Percentiles rank a stretch among this genome's conserved stretches.
Evolutionary conservation across 2,329 filamentous ascomycete species (phyloP).

Genomic region (Fusarium newnesense): DNA sequence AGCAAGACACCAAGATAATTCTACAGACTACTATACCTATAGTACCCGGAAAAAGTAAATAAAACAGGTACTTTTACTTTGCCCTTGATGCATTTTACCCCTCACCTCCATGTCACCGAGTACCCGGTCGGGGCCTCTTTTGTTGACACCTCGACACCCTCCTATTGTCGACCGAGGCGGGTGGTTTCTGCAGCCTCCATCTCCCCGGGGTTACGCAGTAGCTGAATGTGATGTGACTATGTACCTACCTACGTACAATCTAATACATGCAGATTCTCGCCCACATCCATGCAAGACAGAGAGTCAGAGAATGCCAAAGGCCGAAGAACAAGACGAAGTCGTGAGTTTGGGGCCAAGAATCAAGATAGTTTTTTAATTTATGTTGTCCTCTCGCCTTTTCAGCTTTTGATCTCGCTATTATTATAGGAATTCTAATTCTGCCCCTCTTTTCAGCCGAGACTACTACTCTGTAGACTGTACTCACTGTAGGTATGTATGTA

Average conservation of each 20-base stretch:
- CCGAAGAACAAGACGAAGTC: constrained; percentile 19
- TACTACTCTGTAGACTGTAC: background rate
- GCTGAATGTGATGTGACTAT: background rate
- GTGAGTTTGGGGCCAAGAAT: constrained; percentile 4
- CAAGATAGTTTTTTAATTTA: background rate
- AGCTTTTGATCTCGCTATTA: constrained; percentile 1
- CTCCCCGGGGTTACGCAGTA: constrained; percentile 23
- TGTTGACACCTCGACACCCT: background rate
- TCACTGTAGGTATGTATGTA: background rate
- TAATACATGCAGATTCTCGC: background rate
- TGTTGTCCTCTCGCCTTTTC: background rate
- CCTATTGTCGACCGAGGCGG: constrained; percentile 24
- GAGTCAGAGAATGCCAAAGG: background rate
- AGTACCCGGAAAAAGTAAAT: background rate
- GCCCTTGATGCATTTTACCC: background rate
- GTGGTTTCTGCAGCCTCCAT: constrained; percentile 32
- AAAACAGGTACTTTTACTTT: background rate
- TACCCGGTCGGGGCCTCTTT: constrained; percentile 21
- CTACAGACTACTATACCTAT: background rate
- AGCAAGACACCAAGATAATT: too few relatives aligned
- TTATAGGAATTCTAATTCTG: background rate
- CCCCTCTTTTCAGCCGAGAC: background rate
- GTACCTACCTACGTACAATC: background rate
- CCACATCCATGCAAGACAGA: background rate
- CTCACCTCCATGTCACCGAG: constrained; percentile 27